Conservation (phyloP, 768 basidiomycete species). For the Mycena haematopus region DNA sequence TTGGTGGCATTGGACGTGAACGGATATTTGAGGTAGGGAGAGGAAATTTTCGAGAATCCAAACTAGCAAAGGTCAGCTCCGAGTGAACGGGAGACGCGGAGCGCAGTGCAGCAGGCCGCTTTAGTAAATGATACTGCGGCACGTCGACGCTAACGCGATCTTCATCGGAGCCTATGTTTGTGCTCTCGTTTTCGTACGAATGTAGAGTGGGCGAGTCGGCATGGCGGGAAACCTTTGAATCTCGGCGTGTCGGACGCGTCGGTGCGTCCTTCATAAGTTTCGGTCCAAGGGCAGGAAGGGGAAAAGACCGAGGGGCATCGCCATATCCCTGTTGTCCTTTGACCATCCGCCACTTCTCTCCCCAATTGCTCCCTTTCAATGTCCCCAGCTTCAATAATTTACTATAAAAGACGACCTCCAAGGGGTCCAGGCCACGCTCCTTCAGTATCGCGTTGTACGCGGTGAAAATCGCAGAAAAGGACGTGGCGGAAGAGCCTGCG, state of each 20-base stretch:
- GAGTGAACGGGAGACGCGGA: constrained; percentile 9
- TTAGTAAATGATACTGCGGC: constrained; percentile 22
- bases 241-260: constrained; percentile 25
- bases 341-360: constrained; percentile 78
- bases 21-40: constrained; percentile 19
- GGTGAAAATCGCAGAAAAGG: constrained; percentile 83
- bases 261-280: constrained; percentile 16
- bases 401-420: constrained; percentile 82
- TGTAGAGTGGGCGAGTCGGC: constrained; percentile 51
- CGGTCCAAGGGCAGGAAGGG: constrained; percentile 19
- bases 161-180: constrained; percentile 9
- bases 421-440: constrained; percentile 77
- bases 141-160: constrained; percentile 41
- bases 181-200: constrained; percentile 38
- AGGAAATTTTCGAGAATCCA: constrained; percentile 18
- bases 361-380: constrained; percentile 81
- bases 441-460: constrained; percentile 82
- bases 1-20: constrained; percentile 18
- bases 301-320: constrained; percentile 13
- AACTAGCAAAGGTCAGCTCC: constrained; percentile 11
- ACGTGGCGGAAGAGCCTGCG: constrained; percentile 71
- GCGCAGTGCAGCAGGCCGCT: constrained; percentile 10
- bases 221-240: constrained; percentile 31
- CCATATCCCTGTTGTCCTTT: constrained; percentile 60
- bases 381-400: constrained; percentile 84